Conservation (phyloP, 176 grass and related monocot species). For the Bromus sterilis region DNA sequence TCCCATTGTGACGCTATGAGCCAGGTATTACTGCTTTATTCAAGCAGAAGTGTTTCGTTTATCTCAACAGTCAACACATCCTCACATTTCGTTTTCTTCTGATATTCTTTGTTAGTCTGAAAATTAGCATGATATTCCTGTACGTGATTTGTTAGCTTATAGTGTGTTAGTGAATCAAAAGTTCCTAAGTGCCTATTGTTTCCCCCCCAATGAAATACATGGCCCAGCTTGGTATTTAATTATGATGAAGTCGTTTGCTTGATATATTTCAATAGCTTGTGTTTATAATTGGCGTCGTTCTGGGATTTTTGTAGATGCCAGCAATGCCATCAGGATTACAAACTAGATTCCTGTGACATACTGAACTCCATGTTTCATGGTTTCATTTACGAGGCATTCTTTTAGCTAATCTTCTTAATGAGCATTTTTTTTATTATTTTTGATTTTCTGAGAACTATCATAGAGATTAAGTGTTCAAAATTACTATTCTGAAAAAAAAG, state of each 20-base stretch:
- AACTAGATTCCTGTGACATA: background rate
- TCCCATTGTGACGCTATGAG: constrained; percentile 33
- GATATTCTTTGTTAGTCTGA: background rate
- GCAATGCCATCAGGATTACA: background rate
- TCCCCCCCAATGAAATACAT: background rate
- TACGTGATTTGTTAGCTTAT: background rate
- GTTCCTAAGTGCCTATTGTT: background rate
- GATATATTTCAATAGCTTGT: background rate
- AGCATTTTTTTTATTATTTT: background rate
- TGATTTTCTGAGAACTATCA: background rate
- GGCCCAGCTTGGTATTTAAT: background rate
- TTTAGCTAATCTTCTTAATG: background rate
- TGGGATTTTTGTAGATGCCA: background rate
- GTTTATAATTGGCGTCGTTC: background rate
- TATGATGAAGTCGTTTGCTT: background rate
- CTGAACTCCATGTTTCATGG: background rate
- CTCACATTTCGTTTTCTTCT: background rate
- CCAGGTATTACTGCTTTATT: constrained; percentile 35
- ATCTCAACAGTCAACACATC: background rate
- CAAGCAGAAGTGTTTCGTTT: background rate
- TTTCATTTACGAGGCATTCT: background rate
- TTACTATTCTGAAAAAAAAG: background rate
- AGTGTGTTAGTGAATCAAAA: background rate
- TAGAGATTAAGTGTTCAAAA: background rate
- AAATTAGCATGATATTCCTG: background rate